These are phyloP conservation scores for Penicillium atrosanguineum DNA, from an alignment of 495 filamentous ascomycete species.

Conservation along the genomic window DNA sequence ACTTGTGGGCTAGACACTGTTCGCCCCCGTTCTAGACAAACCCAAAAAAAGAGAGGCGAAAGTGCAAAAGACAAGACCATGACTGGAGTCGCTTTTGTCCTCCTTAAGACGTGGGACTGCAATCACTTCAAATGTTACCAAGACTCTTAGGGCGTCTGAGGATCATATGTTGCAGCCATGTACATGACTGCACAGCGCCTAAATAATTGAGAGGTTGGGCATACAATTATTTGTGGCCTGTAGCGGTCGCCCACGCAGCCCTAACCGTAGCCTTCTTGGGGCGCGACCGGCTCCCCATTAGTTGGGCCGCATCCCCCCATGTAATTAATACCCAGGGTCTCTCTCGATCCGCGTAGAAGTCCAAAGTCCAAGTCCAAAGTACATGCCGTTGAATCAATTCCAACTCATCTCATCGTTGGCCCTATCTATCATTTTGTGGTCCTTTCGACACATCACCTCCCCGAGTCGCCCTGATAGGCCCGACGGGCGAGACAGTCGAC, in stretches of 20 bases:
- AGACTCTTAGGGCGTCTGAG: not conserved
- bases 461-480: not conserved
- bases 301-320: conserved; percentile 18
- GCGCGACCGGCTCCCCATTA: not conserved
- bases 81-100: not conserved
- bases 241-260: conserved; percentile 19
- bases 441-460: conserved; percentile 5
- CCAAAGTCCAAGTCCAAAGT: not conserved
- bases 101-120: not conserved
- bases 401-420: not conserved
- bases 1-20: not conserved
- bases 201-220: conserved; percentile 22
- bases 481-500: not conserved
- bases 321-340: not conserved
- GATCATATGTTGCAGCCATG: not conserved
- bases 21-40: not conserved
- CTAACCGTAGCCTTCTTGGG: not conserved
- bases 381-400: not conserved
- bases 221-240: conserved; percentile 21
- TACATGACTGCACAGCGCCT: conserved; percentile 15
- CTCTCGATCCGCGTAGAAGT: not conserved
- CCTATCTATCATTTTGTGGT: conserved; percentile 14
- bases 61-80: not conserved
- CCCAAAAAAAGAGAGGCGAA: not conserved
- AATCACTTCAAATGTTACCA: not conserved